These are phyloP conservation scores for Neonectria hederae DNA, from an alignment of 2,329 filamentous ascomycete genomes.

Conservation along the genomic window DNA sequence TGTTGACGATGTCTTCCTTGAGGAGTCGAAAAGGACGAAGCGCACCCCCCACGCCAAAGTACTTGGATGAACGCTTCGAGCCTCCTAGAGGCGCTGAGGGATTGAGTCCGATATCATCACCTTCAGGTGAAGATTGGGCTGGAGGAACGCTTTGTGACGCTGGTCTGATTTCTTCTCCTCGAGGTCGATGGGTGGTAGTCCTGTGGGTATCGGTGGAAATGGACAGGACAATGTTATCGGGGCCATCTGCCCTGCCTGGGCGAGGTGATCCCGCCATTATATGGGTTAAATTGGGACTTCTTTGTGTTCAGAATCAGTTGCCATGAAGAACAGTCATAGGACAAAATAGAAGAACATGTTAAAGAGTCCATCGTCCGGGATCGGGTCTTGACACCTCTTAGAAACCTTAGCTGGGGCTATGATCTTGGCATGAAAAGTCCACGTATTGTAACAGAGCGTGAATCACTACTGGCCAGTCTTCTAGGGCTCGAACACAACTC, in stretches of 20 bases:
- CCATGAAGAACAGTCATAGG: not conserved
- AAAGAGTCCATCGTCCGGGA: not conserved
- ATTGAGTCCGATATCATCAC: not conserved
- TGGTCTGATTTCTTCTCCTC: slow-evolving; percentile 20
- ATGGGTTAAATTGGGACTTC: not conserved
- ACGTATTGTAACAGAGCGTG: not conserved
- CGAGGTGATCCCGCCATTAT: not conserved
- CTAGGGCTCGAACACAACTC: not conserved
- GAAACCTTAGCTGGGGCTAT: not conserved
- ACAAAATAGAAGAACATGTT: not conserved
- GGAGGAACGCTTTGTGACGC: slow-evolving; percentile 10
- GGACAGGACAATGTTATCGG: not conserved
- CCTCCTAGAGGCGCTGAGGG: not conserved
- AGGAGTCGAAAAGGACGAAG: slow-evolving; percentile 63
- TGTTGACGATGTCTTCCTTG: slow-evolving; percentile 57
- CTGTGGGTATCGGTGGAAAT: slow-evolving; percentile 14
- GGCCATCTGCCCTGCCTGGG: not conserved
- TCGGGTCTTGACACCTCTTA: not conserved
- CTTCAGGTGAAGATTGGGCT: not conserved
- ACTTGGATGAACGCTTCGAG: slow-evolving; percentile 14
- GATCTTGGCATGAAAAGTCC: slow-evolving; percentile 11
- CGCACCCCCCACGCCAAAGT: slow-evolving; percentile 51
- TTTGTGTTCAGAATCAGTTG: not conserved
- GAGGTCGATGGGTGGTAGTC: slow-evolving; percentile 20
- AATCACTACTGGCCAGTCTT: not conserved